These are phyloP conservation scores for Cyclocybe aegerita DNA, from an alignment of 768 basidiomycete species.

Conservation along the genomic window DNA sequence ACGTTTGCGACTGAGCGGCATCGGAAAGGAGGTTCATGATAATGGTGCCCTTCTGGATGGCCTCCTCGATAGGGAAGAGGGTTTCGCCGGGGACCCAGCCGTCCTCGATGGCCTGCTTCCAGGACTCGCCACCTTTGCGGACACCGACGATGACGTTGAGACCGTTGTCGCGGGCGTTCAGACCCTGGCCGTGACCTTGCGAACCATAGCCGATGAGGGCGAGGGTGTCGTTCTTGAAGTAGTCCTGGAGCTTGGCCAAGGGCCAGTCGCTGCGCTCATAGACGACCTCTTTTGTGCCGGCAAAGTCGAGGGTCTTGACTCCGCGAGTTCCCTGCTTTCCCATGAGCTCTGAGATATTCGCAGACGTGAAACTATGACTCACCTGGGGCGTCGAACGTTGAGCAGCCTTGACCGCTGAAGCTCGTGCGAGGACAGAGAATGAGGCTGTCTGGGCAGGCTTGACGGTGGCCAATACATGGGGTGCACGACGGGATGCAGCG, in stretches of 20 bases:
- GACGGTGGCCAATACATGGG: conserved; percentile 42
- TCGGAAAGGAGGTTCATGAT: conserved; percentile 99
- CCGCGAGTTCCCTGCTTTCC: conserved; percentile 61
- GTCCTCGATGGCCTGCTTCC: conserved; percentile 93
- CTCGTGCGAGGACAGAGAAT: conserved; percentile 66
- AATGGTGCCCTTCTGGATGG: conserved; percentile 93
- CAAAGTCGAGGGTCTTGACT: conserved; percentile 95
- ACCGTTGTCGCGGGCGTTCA: conserved; percentile 99
- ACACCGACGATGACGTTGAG: conserved; percentile 99
- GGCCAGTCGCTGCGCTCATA: conserved; percentile 99
- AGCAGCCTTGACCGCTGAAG: conserved; percentile 40
- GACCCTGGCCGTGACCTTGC: conserved; percentile 96
- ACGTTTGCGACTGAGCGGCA: conserved; percentile 97
- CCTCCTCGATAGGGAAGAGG: conserved; percentile 97
- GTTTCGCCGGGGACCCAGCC: conserved; percentile 99
- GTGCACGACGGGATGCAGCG: conserved; percentile 63
- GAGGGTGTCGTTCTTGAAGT: conserved; percentile 99
- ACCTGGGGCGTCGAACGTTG: conserved; percentile 33
- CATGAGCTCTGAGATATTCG: neutral
- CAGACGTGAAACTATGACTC: conserved; percentile 10
- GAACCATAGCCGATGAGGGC: conserved; percentile 99
- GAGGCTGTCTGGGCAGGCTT: conserved; percentile 54
- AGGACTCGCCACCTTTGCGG: conserved; percentile 93
- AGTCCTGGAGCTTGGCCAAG: conserved; percentile 95
- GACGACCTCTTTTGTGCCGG: conserved; percentile 88